A percentile compares a stretch with the other conserved stretches of the same genome.
Conservation (phyloP, 192 early-diverging fungal species). For the Coemansia sp. region DNA sequence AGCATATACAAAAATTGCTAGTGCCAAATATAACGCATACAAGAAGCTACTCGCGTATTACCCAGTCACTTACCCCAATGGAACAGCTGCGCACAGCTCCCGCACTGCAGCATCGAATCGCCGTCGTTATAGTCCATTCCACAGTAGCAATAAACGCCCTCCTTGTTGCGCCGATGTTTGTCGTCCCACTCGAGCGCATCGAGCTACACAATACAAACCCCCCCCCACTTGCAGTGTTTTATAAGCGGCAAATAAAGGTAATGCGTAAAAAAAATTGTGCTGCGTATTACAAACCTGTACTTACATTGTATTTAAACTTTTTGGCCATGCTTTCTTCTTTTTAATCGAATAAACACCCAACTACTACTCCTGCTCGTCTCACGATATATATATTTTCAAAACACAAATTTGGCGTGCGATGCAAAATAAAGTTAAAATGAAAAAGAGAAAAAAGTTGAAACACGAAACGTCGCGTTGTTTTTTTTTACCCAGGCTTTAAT, state of each 20-base stretch:
- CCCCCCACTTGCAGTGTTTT: no score
- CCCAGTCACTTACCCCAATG: conserved; percentile 61
- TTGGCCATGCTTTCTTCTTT: conserved; percentile 24
- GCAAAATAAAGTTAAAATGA: neutral
- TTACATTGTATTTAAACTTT: conserved; percentile 50
- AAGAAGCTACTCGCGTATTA: no score
- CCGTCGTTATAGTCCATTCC: conserved; percentile 59
- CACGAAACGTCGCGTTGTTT: neutral
- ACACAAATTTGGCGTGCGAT: neutral
- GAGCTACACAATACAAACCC: conserved; percentile 42
- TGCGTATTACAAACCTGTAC: no score
- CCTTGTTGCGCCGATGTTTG: conserved; percentile 56
- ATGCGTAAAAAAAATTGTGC: no score
- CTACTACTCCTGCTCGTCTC: no score
- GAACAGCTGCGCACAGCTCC: conserved; percentile 66
- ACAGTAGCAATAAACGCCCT: conserved; percentile 81
- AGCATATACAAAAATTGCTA: no score
- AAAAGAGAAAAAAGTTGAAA: neutral
- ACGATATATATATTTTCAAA: no score
- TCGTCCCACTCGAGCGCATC: conserved; percentile 54
- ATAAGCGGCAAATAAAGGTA: no score
- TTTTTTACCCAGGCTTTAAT: neutral
- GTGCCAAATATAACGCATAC: no score
- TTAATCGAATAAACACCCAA: no score
- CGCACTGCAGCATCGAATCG: conserved; percentile 69